Conservation (phyloP, 352 stramenopile genomes). For the Globisporangium irregulare region DNA sequence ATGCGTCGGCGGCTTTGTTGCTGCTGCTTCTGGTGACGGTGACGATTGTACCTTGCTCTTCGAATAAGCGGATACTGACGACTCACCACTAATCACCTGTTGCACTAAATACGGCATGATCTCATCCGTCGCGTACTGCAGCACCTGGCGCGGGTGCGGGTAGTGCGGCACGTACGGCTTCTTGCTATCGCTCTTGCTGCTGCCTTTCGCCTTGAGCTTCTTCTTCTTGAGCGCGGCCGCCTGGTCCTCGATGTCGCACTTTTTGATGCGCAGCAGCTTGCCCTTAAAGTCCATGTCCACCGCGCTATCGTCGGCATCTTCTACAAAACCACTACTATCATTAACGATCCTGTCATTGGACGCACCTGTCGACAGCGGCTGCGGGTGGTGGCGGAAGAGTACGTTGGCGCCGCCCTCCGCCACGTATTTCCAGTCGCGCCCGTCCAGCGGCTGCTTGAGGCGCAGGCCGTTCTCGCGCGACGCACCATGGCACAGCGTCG, state of each 20-base stretch:
- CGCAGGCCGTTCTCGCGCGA: slow-evolving; percentile 5
- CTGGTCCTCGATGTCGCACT: slow-evolving; percentile 50
- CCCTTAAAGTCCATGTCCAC: slow-evolving; percentile 47
- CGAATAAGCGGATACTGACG: neutral
- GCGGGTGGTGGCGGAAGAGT: slow-evolving; percentile 69
- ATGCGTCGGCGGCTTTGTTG: slow-evolving; percentile 1
- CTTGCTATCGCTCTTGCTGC: slow-evolving; percentile 7
- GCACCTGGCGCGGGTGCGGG: slow-evolving; percentile 57
- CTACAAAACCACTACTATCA: neutral
- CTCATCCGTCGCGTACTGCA: slow-evolving; percentile 72
- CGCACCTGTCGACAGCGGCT: neutral
- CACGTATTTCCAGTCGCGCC: slow-evolving; percentile 84
- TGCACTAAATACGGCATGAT: slow-evolving; percentile 68
- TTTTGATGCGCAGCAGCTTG: slow-evolving; percentile 83
- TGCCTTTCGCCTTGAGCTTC: neutral
- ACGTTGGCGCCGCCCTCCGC: slow-evolving; percentile 85
- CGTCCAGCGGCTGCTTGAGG: slow-evolving; percentile 27
- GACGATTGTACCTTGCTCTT: neutral
- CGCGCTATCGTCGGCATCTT: neutral
- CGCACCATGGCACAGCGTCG: neutral
- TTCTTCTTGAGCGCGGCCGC: slow-evolving; percentile 26
- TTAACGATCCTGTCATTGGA: neutral
- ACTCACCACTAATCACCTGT: slow-evolving; percentile 21
- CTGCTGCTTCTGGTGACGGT: neutral
- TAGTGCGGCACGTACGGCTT: slow-evolving; percentile 60